Conservation (phyloP, 106 monocot species). For the Dactylorhiza incarnata region DNA sequence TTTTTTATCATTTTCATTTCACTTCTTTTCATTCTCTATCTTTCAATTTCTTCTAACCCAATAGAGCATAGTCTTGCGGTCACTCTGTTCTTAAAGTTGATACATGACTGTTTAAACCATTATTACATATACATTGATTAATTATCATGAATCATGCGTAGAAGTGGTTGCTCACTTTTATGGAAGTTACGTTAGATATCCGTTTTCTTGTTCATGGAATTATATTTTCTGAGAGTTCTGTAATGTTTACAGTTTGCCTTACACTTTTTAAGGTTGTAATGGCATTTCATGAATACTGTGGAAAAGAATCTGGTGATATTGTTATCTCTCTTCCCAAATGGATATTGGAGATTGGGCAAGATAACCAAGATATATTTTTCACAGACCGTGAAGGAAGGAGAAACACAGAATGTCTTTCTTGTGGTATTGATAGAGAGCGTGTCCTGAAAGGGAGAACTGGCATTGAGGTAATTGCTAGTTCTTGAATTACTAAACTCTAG, state of each 20-base stretch:
- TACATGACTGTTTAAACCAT: neutral
- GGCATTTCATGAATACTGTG: conserved; percentile 74
- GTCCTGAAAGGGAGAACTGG: conserved; percentile 82
- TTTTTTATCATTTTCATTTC: too few relatives aligned
- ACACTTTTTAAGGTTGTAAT: conserved; percentile 54
- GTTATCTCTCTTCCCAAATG: conserved; percentile 85
- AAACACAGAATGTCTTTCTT: conserved; percentile 86
- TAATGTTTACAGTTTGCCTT: neutral
- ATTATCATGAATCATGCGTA: neutral
- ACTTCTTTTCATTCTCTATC: too few relatives aligned
- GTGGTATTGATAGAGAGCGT: conserved; percentile 90
- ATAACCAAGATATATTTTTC: conserved; percentile 96
- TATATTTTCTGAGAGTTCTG: neutral
- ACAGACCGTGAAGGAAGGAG: conserved; percentile 95
- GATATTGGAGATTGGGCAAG: conserved; percentile 91
- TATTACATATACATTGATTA: neutral
- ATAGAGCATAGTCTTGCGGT: neutral
- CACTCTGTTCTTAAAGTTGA: neutral
- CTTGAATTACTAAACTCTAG: neutral
- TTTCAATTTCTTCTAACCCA: too few relatives aligned
- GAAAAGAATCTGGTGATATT: conserved; percentile 50
- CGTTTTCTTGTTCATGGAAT: neutral
- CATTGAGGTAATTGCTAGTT: conserved; percentile 55
- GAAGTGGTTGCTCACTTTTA: neutral
- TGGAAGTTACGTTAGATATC: neutral